Base-by-base conservation (phyloP, 1,139 yeast genomes). In the Yamadazyma jaroonii region DNA sequence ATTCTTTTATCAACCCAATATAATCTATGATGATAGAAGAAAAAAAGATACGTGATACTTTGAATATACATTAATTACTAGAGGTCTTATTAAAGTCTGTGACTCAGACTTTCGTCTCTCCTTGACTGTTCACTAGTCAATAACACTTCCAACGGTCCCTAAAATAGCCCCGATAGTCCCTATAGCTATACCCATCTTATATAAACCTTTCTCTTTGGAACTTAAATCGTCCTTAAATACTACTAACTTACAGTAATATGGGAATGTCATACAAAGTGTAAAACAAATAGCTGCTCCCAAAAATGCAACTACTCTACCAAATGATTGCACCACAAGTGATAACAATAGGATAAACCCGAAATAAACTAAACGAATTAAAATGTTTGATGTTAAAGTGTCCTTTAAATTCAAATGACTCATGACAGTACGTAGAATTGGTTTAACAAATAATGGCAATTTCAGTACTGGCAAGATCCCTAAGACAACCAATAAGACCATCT, bases 261-360 rank as follows among this genome's bases (percentile, higher is more conserved):
- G 97, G 22, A 88, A 68, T 3, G 87, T 77, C 42, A 89, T 65
- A 55, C 97, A 90, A 32, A 89, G 81, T 1, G 83, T 73, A 54
- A 84, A 84, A 50, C 96, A 87, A 36, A 90, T 67, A 3, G 89
- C 80, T 26, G 92, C 78, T 3, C 97, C 97, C 48, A 87, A 66
- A 37, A 89, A 78, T 7, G 96, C 87, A 60, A 90, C 82, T 40
- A 89, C 74, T 52, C 80, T 79, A 43, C 94, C 96, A 60, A 89
- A 90, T 25, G 82, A 80, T 4, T 87, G 86, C 51, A 86, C 76
- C 3, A 77, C 40, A 25, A 84, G 67, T 1, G 95, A 77, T 24
- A 84, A 54, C n/a, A 67, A 50, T 3, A 62, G 34, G 2, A 51
- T 28, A 41, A 57, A 49, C 34, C 54, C 53, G 3, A 55, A 40